These are phyloP conservation scores for Ustanciosporium gigantosporum DNA, from an alignment of 1,284 basidiomycete genomes.

Conservation along the genomic window DNA sequence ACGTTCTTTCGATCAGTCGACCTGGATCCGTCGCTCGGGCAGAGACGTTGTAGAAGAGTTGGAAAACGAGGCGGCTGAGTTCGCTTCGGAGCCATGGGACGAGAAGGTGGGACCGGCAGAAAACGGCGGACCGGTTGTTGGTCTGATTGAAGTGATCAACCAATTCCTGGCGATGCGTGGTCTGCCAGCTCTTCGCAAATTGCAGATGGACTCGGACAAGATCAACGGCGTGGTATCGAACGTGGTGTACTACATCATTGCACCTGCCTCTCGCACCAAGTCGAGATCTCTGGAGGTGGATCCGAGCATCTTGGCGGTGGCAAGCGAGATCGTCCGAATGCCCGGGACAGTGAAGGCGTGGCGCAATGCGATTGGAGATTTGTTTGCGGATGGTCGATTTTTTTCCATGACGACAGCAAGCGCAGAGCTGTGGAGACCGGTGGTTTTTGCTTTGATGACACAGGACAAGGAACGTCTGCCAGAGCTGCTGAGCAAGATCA, in stretches of 20 bases:
- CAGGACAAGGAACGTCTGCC: slow-evolving; percentile 82
- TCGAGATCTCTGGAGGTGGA: slow-evolving; percentile 62
- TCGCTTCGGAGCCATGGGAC: slow-evolving; percentile 10
- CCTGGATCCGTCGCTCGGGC: slow-evolving; percentile 74
- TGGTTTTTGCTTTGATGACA: slow-evolving; percentile 79
- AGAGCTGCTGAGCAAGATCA: slow-evolving; percentile 69
- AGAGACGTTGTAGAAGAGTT: slow-evolving; percentile 65
- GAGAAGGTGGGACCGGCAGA: slow-evolving; percentile 4
- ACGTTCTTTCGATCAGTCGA: slow-evolving; percentile 74
- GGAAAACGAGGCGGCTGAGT: slow-evolving; percentile 27
- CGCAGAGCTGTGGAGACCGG: slow-evolving; percentile 73
- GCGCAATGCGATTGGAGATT: slow-evolving; percentile 77
- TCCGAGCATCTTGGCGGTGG: slow-evolving; percentile 68
- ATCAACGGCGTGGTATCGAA: slow-evolving; percentile 76
- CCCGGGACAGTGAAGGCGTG: slow-evolving; percentile 81
- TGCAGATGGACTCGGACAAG: slow-evolving; percentile 84
- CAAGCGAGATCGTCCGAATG: slow-evolving; percentile 74
- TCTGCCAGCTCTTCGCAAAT: slow-evolving; percentile 76
- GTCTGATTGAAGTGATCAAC: slow-evolving; percentile 66
- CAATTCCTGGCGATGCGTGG: slow-evolving; percentile 73
- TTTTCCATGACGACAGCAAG: slow-evolving; percentile 73
- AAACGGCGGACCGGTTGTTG: background rate
- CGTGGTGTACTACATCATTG: slow-evolving; percentile 82
- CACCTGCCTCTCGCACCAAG: slow-evolving; percentile 73
- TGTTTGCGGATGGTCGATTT: slow-evolving; percentile 81